Base-by-base conservation (phyloP, 176 grass and related monocot genomes). In the Neostapfia colusana region DNA sequence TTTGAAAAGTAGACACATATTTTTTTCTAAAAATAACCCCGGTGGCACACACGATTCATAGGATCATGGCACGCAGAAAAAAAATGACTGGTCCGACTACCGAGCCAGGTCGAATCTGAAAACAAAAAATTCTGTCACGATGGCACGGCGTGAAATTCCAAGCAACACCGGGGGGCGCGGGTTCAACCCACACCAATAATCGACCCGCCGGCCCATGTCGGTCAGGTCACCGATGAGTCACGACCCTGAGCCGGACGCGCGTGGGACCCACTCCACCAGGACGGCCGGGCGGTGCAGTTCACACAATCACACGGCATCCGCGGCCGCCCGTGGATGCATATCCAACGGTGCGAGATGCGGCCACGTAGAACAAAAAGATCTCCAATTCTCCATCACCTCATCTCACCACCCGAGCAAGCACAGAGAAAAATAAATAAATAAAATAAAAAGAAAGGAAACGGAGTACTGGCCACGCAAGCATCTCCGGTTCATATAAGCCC, bases 401-500 rank as follows among this genome's bases (percentile, higher is more conserved):
- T n/a, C 56, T 4, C 4, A 2, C 12, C 61, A 16, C 36, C 37
- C 67, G 59, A 57, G 45, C 70, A 7, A 21, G 37, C 26, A 15
- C n/a, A n/a, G 0, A 44, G 69, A 36, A 11, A 0, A 46, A 75
- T 18, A 21, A 12, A 49, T 53, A 63, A 25, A n/a, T 0, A 44
- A 80, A 36, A 16, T 0, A 46, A 75, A 25, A 21, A 12, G 38
- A 65, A 63, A 43, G n/a, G 4, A 26, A 18, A 36, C 38, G 8
- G 43, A 62, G 61, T 73, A 21, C 42, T 56, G 44, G 46, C 34
- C 80, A 23, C 74, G 69, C 56, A 79, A 80, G 70, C 76, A 31
- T 45, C 64, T 17, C 28, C 25, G 45, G 61, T 40, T 61, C n/a
- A 84, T 88, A 81, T n/a, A 80, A 80, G 2, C 50, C 50, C 48